phyloP scores from a whole-genome alignment of 2,329 filamentous ascomycete genomes.

The Phaeoacremonium minimum region DNA sequence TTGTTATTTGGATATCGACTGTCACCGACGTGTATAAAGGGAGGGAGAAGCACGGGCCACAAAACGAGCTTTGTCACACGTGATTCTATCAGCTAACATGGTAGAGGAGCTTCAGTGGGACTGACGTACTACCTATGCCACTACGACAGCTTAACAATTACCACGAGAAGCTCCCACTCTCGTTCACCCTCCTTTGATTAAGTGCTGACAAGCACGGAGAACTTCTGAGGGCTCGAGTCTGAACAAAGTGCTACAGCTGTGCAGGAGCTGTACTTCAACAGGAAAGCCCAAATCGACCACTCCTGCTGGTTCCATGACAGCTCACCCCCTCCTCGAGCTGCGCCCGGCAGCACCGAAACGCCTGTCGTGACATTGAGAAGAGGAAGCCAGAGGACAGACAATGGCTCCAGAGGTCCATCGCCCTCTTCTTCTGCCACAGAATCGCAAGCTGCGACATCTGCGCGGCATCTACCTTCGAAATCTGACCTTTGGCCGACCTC shows the following conservation, averaged over 20 bases:
- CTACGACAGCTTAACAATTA: no score
- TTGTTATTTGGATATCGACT: no score
- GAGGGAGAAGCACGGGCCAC: no score
- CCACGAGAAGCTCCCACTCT: no score
- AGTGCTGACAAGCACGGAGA: not conserved
- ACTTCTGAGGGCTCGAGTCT: not conserved
- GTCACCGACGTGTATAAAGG: no score
- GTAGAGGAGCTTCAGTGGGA: no score
- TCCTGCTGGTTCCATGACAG: constrained; percentile 4
- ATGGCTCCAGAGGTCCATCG: constrained; percentile 26
- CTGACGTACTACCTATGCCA: no score
- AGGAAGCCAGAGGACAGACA: constrained; percentile 4
- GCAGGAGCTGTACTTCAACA: not conserved
- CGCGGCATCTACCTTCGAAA: constrained; percentile 86
- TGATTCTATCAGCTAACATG: no score
- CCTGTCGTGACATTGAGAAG: not conserved
- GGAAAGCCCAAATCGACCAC: not conserved
- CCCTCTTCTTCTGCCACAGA: constrained; percentile 61
- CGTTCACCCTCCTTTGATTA: no score
- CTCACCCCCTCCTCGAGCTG: constrained; percentile 6
- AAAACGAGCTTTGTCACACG: no score
- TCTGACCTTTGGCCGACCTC: constrained; percentile 60
- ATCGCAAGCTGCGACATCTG: constrained; percentile 83
- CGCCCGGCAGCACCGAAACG: constrained; percentile 3
- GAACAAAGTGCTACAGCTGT: not conserved